phyloP scores from a whole-genome alignment of 1,139 yeast genomes.

The Protomyces inouyei region DNA sequence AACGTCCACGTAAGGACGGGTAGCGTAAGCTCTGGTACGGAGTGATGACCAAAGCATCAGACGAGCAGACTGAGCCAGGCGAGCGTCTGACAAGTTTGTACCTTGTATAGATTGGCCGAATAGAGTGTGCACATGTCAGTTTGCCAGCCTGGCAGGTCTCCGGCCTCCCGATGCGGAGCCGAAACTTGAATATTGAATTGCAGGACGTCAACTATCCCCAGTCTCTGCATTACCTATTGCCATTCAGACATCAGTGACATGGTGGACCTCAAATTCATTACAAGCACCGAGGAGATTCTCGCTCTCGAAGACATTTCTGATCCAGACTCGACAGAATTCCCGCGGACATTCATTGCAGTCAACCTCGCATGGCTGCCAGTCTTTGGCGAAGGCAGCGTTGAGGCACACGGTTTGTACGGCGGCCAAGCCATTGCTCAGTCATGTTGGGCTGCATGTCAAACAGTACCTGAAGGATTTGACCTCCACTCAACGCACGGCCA shows the following conservation, averaged over 20 bases:
- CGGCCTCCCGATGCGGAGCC: neutral
- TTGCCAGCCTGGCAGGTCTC: neutral
- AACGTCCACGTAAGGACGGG: too few relatives aligned
- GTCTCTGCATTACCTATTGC: too few relatives aligned
- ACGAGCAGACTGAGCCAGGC: too few relatives aligned
- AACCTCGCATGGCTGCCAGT: conserved; percentile 19
- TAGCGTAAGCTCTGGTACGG: too few relatives aligned
- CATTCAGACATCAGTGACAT: neutral
- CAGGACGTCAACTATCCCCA: too few relatives aligned
- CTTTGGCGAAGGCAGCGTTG: conserved; percentile 15
- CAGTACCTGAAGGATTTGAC: conserved; percentile 20
- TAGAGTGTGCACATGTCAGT: too few relatives aligned
- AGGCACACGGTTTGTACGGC: conserved; percentile 22
- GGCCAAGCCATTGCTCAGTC: conserved; percentile 25
- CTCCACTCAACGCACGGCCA: conserved; percentile 25
- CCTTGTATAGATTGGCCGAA: too few relatives aligned
- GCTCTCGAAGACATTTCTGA: conserved; percentile 18
- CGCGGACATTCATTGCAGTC: conserved; percentile 17
- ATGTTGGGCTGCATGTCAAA: conserved; percentile 24
- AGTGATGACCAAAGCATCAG: too few relatives aligned
- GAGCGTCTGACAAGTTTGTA: too few relatives aligned
- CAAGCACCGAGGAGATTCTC: conserved; percentile 11
- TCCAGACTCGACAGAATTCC: conserved; percentile 18
- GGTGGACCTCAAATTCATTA: neutral
- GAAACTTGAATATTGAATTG: neutral